phyloP scores from a whole-genome alignment of 176 grass and related monocot species.

The Eragrostis nindensis region DNA sequence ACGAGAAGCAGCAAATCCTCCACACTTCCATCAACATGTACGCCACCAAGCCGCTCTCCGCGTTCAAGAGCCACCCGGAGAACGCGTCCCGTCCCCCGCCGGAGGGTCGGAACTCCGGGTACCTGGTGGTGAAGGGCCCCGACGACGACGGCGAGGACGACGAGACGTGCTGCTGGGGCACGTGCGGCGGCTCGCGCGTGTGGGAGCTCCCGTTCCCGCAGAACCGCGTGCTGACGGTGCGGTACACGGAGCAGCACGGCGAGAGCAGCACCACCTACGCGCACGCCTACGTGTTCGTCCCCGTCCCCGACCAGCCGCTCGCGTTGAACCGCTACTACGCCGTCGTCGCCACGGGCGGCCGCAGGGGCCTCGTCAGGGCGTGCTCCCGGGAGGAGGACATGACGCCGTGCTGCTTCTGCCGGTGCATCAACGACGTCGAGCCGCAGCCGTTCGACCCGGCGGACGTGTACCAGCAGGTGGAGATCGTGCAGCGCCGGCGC shows the following conservation, averaged over 20 bases:
- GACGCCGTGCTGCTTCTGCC: constrained; percentile 42
- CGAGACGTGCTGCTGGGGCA: constrained; percentile 51
- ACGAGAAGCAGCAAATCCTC: too few relatives aligned
- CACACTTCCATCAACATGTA: constrained; percentile 45
- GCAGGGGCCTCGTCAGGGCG: constrained; percentile 45
- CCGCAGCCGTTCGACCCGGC: constrained; percentile 55
- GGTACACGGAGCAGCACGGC: constrained; percentile 15
- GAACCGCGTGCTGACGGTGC: constrained; percentile 50
- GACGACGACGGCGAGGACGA: constrained; percentile 18
- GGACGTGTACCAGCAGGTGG: constrained; percentile 72
- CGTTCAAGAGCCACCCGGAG: constrained; percentile 42
- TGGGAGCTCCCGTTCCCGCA: constrained; percentile 60
- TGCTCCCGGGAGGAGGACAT: constrained; percentile 62
- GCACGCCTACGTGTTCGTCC: constrained; percentile 60
- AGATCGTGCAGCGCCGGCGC: constrained; percentile 43
- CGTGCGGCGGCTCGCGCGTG: constrained; percentile 25
- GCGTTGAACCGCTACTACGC: constrained; percentile 62
- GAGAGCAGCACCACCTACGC: not conserved
- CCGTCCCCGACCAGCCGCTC: constrained; percentile 54
- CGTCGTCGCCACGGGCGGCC: constrained; percentile 43
- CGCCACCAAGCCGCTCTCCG: constrained; percentile 45
- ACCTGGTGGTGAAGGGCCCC: constrained; percentile 48
- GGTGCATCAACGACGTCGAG: constrained; percentile 35
- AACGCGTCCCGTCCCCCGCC: constrained; percentile 33
- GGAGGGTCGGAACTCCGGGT: constrained; percentile 47